phyloP scores from a whole-genome alignment of 2,329 filamentous ascomycete species.

The Paecilomyces variotii region DNA sequence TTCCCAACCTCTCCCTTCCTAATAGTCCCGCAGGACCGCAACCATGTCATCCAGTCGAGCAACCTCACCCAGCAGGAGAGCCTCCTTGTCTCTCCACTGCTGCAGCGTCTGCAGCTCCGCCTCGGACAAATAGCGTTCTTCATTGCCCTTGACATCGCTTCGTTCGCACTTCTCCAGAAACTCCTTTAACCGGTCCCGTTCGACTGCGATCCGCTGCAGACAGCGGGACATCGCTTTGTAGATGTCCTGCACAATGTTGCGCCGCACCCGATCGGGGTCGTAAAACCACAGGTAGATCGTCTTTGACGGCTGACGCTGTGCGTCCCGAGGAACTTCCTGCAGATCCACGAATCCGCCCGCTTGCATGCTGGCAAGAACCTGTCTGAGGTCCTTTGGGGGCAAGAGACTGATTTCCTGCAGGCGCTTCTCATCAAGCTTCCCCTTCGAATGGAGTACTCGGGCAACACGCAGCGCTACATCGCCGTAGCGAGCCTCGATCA shows the following conservation, averaged over 20 bases:
- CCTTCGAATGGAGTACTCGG: conserved; percentile 75
- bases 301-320: conserved; percentile 68
- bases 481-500: conserved; percentile 71
- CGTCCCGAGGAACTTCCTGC: conserved; percentile 89
- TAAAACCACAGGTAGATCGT: conserved; percentile 92
- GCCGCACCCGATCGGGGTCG: conserved; percentile 64
- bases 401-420: conserved; percentile 74
- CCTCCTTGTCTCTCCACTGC: conserved; percentile 53
- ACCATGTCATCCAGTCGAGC: conserved; percentile 77
- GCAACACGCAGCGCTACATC: conserved; percentile 71
- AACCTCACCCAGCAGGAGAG: conserved; percentile 70
- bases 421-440: conserved; percentile 91
- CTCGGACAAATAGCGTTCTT: conserved; percentile 69
- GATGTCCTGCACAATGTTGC: conserved; percentile 65
- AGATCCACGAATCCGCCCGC: conserved; percentile 80
- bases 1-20: conserved; percentile 11
- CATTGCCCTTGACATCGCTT: conserved; percentile 74
- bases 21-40: conserved; percentile 73
- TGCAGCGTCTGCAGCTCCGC: conserved; percentile 65
- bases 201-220: conserved; percentile 69
- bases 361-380: conserved; percentile 77
- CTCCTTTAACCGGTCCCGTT: conserved; percentile 62
- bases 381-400: conserved; percentile 75
- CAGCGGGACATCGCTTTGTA: conserved; percentile 88
- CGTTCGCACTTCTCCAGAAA: conserved; percentile 76